These are phyloP conservation scores for Cystoisospora suis DNA, from an alignment of 169 alveolate genomes.

Conservation along the genomic window DNA sequence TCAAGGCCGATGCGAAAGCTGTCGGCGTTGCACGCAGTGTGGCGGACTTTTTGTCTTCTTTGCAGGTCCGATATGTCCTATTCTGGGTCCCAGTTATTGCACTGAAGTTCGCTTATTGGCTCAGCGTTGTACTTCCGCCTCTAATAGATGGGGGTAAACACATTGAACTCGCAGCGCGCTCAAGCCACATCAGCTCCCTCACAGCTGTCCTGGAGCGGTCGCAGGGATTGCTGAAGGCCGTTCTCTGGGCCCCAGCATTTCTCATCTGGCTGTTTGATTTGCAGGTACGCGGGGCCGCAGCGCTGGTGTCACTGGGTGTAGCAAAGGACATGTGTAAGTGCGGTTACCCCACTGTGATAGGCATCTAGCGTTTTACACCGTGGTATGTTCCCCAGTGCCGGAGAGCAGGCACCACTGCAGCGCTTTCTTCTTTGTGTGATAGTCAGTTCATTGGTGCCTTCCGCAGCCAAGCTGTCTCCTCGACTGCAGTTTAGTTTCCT, in stretches of 20 bases:
- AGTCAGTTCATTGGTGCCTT: too few species aligned
- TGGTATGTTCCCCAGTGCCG: too few species aligned
- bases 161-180: slow-evolving; percentile 56
- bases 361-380: neutral
- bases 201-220: slow-evolving; percentile 35
- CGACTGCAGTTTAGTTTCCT: too few species aligned
- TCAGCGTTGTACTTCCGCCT: slow-evolving; percentile 41
- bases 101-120: slow-evolving; percentile 49
- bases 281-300: slow-evolving; percentile 31
- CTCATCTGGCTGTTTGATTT: slow-evolving; percentile 64
- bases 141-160: slow-evolving; percentile 50
- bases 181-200: slow-evolving; percentile 26
- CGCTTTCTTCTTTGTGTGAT: neutral
- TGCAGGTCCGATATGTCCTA: slow-evolving; percentile 39
- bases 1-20: neutral
- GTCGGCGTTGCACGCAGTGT: neutral
- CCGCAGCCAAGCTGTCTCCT: too few species aligned
- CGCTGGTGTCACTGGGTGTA: neutral
- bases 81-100: slow-evolving; percentile 49
- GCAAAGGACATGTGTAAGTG: neutral
- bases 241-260: slow-evolving; percentile 55
- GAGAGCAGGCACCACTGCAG: too few species aligned
- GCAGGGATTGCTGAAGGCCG: slow-evolving; percentile 29
- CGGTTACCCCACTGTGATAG: neutral
- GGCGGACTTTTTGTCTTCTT: neutral